These are phyloP conservation scores for Lolium perenne DNA, from an alignment of 176 grass and related monocot genomes.

Conservation along the genomic window DNA sequence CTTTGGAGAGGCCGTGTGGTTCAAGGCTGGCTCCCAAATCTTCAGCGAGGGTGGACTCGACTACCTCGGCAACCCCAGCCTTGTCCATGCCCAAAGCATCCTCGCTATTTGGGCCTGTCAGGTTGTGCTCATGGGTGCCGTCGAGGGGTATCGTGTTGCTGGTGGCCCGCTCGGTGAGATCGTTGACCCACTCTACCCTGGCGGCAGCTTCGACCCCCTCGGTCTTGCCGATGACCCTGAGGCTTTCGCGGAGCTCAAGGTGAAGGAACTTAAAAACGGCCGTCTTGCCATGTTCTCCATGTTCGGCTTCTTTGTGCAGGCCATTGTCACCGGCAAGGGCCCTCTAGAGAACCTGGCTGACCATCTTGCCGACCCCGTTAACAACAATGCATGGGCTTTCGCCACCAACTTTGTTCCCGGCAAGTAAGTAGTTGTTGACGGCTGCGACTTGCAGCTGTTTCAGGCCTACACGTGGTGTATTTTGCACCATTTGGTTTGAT, in stretches of 20 bases:
- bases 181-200: constrained; percentile 75
- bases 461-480: not conserved
- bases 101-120: constrained; percentile 82
- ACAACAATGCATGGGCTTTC: constrained; percentile 95
- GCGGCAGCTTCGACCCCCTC: constrained; percentile 82
- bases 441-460: not conserved
- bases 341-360: constrained; percentile 93
- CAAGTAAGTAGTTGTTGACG: constrained; percentile 39
- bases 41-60: constrained; percentile 86
- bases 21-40: constrained; percentile 86
- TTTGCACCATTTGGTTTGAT: not conserved
- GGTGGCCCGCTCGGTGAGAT: constrained; percentile 84
- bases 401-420: constrained; percentile 99
- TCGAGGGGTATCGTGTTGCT: constrained; percentile 83
- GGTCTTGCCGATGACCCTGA: constrained; percentile 82
- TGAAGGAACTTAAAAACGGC: constrained; percentile 93
- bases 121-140: constrained; percentile 83
- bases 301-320: constrained; percentile 93
- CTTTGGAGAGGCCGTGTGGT: constrained; percentile 92
- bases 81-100: constrained; percentile 90
- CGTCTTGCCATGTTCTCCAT: constrained; percentile 91
- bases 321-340: constrained; percentile 95
- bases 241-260: constrained; percentile 78
- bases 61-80: constrained; percentile 86
- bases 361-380: constrained; percentile 87